Conservation (phyloP, 2,329 filamentous ascomycete species). For the Fusarium sp. region DNA sequence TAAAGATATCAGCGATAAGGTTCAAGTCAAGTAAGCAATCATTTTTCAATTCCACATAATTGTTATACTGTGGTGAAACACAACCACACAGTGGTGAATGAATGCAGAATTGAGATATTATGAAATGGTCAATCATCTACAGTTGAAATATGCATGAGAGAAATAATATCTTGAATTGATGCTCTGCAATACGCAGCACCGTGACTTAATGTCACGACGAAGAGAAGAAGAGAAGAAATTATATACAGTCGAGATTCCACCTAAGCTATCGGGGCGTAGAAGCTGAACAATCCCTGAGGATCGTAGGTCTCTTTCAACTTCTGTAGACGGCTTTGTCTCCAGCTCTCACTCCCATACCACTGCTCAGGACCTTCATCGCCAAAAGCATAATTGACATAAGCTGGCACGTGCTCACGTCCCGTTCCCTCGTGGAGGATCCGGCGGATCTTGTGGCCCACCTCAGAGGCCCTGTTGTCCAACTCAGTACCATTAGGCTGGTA, state of each 20-base stretch:
- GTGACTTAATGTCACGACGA: too few species aligned
- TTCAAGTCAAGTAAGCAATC: too few species aligned
- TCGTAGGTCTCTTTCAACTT: constrained; percentile 62
- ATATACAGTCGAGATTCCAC: not conserved
- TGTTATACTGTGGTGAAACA: too few species aligned
- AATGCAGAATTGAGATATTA: too few species aligned
- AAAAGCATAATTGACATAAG: constrained; percentile 62
- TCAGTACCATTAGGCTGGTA: constrained; percentile 15
- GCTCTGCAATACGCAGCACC: too few species aligned
- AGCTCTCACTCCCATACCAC: constrained; percentile 61
- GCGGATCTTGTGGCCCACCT: constrained; percentile 27
- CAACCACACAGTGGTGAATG: too few species aligned
- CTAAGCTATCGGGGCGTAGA: constrained; percentile 46
- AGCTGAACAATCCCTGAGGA: constrained; percentile 56
- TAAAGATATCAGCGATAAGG: too few species aligned
- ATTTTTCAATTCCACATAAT: too few species aligned
- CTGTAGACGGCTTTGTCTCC: constrained; percentile 58
- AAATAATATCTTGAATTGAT: too few species aligned
- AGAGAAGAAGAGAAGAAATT: not conserved
- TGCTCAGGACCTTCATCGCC: constrained; percentile 55
- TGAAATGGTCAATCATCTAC: too few species aligned
- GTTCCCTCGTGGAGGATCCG: constrained; percentile 25
- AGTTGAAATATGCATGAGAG: too few species aligned
- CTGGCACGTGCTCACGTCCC: constrained; percentile 7
- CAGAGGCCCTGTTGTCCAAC: constrained; percentile 23